These are phyloP conservation scores for Toxicodendron radicans DNA, from an alignment of 345 rosid species.

Conservation along the genomic window DNA sequence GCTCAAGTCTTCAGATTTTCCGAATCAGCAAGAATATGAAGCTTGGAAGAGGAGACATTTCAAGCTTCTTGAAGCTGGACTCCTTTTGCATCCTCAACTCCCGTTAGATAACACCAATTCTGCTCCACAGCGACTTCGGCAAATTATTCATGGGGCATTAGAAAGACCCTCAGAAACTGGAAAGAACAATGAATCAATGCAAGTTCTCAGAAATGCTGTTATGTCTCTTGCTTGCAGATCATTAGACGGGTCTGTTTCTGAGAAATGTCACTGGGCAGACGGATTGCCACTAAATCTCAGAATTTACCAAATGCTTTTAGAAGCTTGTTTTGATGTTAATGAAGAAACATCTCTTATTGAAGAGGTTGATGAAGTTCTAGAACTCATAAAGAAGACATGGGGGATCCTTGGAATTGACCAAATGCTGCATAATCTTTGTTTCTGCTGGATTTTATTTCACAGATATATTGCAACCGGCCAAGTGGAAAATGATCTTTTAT, in stretches of 20 bases:
- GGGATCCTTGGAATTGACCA: constrained; percentile 73
- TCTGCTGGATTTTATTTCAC: constrained; percentile 82
- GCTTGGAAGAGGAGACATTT: constrained; percentile 82
- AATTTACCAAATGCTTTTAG: constrained; percentile 68
- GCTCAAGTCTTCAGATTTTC: constrained; percentile 73
- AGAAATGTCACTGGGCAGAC: constrained; percentile 91
- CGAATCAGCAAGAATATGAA: constrained; percentile 66
- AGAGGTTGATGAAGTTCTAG: constrained; percentile 88
- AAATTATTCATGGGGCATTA: constrained; percentile 52
- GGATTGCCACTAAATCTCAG: constrained; percentile 81
- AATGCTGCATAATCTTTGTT: constrained; percentile 76
- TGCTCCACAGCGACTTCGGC: constrained; percentile 56
- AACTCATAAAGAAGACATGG: constrained; percentile 93
- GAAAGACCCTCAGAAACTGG: constrained; percentile 71
- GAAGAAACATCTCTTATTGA: constrained; percentile 72
- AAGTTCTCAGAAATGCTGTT: constrained; percentile 62
- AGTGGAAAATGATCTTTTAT: constrained; percentile 72
- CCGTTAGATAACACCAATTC: constrained; percentile 53
- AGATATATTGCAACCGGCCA: constrained; percentile 76
- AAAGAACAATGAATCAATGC: constrained; percentile 64
- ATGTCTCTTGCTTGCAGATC: constrained; percentile 71
- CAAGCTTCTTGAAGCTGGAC: constrained; percentile 88
- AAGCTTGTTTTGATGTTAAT: constrained; percentile 80
- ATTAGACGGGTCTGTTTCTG: constrained; percentile 55
- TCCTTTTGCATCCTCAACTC: constrained; percentile 68